Evolutionary conservation across 768 basidiomycete species (phyloP).

Genomic region (Suillus lakei): DNA sequence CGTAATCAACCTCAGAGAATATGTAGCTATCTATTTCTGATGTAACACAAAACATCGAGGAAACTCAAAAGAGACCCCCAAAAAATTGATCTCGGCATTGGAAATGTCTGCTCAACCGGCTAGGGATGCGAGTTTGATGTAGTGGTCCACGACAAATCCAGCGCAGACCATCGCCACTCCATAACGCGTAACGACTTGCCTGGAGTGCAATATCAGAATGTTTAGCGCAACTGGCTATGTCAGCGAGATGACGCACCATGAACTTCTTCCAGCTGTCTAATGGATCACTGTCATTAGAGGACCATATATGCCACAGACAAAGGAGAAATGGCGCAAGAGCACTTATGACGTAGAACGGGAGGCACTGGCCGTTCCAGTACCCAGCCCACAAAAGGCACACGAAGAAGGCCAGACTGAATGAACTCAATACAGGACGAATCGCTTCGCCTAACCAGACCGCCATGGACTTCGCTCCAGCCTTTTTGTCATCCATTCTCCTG

Average conservation of each 20-base stretch:
- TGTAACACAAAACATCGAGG: no score
- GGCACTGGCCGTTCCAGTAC: neutral
- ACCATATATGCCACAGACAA: neutral
- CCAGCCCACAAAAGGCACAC: neutral
- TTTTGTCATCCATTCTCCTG: neutral
- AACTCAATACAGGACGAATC: neutral
- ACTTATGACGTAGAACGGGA: neutral
- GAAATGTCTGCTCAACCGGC: no score
- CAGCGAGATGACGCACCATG: neutral
- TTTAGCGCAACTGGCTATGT: neutral
- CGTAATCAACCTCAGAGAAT: no score
- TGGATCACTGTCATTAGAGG: neutral
- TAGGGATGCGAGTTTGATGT: no score
- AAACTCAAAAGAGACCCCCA: no score
- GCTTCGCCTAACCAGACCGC: neutral
- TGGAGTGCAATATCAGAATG: neutral
- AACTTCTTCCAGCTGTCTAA: neutral
- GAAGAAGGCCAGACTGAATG: neutral
- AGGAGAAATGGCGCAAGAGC: neutral
- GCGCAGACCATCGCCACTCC: neutral
- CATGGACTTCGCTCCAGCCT: neutral
- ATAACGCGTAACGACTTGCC: neutral
- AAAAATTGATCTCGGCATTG: no score
- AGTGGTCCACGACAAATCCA: neutral
- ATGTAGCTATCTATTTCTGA: no score